Evolutionary conservation across 495 filamentous ascomycete genomes (phyloP).

Genomic region (Aspergillus sparsus): DNA sequence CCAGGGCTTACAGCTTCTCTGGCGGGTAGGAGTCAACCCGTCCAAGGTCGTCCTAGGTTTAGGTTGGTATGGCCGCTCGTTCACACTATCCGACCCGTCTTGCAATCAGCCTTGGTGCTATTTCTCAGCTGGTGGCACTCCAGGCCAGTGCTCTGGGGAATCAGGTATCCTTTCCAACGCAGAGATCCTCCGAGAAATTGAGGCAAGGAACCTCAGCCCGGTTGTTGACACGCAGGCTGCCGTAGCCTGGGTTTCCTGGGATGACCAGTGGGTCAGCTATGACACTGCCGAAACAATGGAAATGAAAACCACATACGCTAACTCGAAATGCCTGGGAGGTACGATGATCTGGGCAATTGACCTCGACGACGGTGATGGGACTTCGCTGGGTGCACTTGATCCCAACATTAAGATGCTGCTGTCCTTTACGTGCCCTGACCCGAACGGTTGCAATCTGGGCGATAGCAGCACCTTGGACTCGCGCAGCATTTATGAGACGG

Average conservation of each 20-base stretch:
- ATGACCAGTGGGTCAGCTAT: background rate
- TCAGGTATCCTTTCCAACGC: background rate
- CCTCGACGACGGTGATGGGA: background rate
- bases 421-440: too few species aligned
- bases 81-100: background rate
- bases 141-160: background rate
- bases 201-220: background rate
- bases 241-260: background rate
- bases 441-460: too few species aligned
- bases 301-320: background rate
- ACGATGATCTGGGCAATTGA: background rate
- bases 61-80: background rate
- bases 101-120: background rate
- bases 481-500: too few species aligned
- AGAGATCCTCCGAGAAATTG: background rate
- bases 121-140: background rate
- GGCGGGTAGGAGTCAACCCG: background rate
- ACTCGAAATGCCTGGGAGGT: background rate
- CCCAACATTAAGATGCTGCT: too few species aligned
- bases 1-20: background rate
- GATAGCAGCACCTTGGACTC: too few species aligned
- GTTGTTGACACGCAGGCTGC: background rate
- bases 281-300: background rate
- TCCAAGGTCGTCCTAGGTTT: background rate
- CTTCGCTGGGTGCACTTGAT: too few species aligned